Base-by-base conservation (phyloP, 2,329 filamentous ascomycete species). In the Podosphaera aphanis region DNA sequence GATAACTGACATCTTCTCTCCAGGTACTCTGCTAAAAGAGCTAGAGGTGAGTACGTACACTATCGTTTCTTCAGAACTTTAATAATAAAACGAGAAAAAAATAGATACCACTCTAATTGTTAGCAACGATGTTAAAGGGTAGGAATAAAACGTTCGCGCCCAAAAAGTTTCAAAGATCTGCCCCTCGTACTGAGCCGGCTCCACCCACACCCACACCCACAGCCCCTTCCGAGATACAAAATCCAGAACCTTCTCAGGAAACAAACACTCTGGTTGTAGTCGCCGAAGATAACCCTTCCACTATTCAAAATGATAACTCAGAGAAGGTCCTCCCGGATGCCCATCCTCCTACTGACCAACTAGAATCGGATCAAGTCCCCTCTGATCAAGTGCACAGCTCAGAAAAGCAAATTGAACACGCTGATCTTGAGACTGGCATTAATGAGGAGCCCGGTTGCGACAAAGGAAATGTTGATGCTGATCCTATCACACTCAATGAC, bases 111-210 rank as follows among this genome's bases (percentile, higher is more conserved):
- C 29, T 31, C 40, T 29, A 13, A 5, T n/a, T 31, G n/a, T 29
- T 21, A 20, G 44, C 44, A 43, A 44, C 45, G 42, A 56, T 56
- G 54, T 49, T 55, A 49, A 55, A 61, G 81, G 81, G 63, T 80
- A 82, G 62, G 66, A 68, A 53, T 63, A 57, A 55, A 43, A 45
- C 45, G 2, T 83, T 84, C 64, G 51, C 50, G 15, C 53, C 53
- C 1, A 80, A 80, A 59, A 83, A 80, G 63, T 71, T 72, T 8
- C 19, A 19, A 5, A 43, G 41, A 43, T 33, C 23, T 51, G 73
- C 71, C 27, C 59, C 67, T 51, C 71, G 76, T 47, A 52, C 51
- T 56, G 29, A 33, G 29, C 64, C 67, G 49, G 64, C 66, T 51
- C 62, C 64, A 46, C 59, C 64, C 48, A 6, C 6, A 16, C n/a